Base-by-base conservation (phyloP, 768 basidiomycete genomes). In the Termitomyces sp. region DNA sequence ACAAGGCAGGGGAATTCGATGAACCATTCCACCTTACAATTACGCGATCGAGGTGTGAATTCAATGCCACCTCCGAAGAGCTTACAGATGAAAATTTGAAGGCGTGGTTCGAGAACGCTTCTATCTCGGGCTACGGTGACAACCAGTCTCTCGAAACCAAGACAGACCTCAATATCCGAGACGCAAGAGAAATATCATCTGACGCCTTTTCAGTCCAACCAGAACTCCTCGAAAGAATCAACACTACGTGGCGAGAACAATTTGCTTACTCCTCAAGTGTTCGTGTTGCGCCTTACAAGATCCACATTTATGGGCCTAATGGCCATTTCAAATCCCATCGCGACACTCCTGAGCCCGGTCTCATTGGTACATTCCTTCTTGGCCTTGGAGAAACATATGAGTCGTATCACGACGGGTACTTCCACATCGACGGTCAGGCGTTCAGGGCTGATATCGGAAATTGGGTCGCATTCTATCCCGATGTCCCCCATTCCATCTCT, bases 391-490 rank as follows among this genome's bases (percentile, higher is more conserved):
- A 72, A 47, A 47, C 61, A 27, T 33, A 46, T 8, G n/a, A n/a
- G n/a, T 7, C 18, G 37, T 18, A 42, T 12, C 42, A 18, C 33
- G 3, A 26, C 3, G 57, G 45, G 40, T 52, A 47, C 4, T 60
- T 60, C 18, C 16, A 26, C 32, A 53, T 60, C 18, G 56, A 46
- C 32, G 34, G 34, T 10, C 2, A 32, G 27, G 24, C 37, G 7
- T 34, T 45, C 18, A 27, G 24, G 5, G 63, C 65, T 0, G 22
- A 46, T 4, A 26, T 50, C 1, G 64, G 64, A 1, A 44, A 36
- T 14, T 72, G 71, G 71, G 57, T 65, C 13, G 72, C 71, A 0
- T 73, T 73, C 62, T 68, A 69, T 58, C 69, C 72, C 3, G 72
- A 72, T 55, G 63, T 70, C 18, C 63, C 64, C 3, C 70, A 71